A percentile compares a stretch with the other conserved stretches of the same genome.
These are phyloP conservation scores for Globisporangium spinosum DNA, from an alignment of 352 stramenopile species.

Conservation along the genomic window DNA sequence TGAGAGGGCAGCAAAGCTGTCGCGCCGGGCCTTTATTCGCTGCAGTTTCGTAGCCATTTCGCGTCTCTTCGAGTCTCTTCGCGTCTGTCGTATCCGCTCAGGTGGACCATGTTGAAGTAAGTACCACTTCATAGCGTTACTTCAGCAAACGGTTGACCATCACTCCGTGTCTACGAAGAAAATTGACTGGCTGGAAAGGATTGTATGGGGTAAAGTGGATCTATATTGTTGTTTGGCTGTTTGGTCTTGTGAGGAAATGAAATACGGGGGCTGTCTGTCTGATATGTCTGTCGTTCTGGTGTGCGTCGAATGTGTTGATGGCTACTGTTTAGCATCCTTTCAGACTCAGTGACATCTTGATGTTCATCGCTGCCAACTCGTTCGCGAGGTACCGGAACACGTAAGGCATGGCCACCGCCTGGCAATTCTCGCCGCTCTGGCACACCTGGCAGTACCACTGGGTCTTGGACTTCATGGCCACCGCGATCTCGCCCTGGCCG, in stretches of 20 bases:
- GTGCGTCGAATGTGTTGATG: background rate
- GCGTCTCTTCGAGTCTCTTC: background rate
- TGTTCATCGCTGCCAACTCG: slow-evolving; percentile 99
- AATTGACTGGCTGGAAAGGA: background rate
- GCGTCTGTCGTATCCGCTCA: background rate
- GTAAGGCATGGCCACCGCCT: slow-evolving; percentile 97
- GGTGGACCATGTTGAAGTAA: background rate
- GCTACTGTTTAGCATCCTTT: slow-evolving; percentile 47
- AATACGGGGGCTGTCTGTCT: slow-evolving; percentile 4
- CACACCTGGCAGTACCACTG: slow-evolving; percentile 86
- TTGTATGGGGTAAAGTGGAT: background rate
- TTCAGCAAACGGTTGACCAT: background rate
- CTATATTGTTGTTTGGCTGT: slow-evolving; percentile 11
- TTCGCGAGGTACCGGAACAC: slow-evolving; percentile 99
- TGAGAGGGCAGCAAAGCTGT: no score
- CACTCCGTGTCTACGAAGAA: background rate
- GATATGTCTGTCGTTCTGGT: background rate
- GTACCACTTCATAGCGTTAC: background rate
- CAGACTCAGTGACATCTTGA: slow-evolving; percentile 95
- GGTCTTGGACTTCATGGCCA: slow-evolving; percentile 86
- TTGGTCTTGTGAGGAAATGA: slow-evolving; percentile 2
- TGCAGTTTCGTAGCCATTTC: slow-evolving; percentile 12
- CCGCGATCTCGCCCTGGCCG: slow-evolving; percentile 75
- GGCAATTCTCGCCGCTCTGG: slow-evolving; percentile 86
- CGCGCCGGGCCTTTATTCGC: background rate